Evolutionary conservation across 2,329 filamentous ascomycete genomes (phyloP).

Genomic region (Shiraia sp.): DNA sequence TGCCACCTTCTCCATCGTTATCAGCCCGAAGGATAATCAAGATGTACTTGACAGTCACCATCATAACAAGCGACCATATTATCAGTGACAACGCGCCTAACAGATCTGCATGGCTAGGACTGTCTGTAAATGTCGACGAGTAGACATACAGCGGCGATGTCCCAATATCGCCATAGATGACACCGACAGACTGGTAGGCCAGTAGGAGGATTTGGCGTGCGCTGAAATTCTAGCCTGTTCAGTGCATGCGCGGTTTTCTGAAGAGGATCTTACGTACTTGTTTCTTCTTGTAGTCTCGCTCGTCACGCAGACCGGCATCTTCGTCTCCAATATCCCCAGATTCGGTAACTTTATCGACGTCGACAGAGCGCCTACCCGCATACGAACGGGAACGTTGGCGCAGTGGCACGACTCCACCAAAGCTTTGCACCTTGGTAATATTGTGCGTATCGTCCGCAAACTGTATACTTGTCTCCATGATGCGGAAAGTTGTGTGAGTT

Average conservation of each 20-base stretch:
- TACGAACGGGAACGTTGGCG: slow-evolving; percentile 23
- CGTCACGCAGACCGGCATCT: slow-evolving; percentile 37
- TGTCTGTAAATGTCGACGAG: slow-evolving; percentile 65
- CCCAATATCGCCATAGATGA: slow-evolving; percentile 73
- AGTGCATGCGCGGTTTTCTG: slow-evolving; percentile 9
- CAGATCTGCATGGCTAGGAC: slow-evolving; percentile 59
- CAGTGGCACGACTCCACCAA: slow-evolving; percentile 32
- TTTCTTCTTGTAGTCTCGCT: slow-evolving; percentile 34
- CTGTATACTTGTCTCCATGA: slow-evolving; percentile 31
- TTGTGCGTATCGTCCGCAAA: slow-evolving; percentile 18
- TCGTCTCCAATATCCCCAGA: slow-evolving; percentile 34
- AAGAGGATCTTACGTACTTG: slow-evolving; percentile 21
- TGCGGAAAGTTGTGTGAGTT: neutral
- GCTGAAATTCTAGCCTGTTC: slow-evolving; percentile 28
- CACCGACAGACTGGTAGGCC: slow-evolving; percentile 67
- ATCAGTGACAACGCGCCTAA: slow-evolving; percentile 69
- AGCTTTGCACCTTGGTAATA: slow-evolving; percentile 11
- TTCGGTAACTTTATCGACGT: slow-evolving; percentile 64
- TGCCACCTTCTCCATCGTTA: slow-evolving; percentile 72
- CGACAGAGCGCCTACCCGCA: slow-evolving; percentile 52
- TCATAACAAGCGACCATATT: slow-evolving; percentile 69
- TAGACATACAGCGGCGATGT: slow-evolving; percentile 71
- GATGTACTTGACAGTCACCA: slow-evolving; percentile 72
- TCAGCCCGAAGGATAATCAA: slow-evolving; percentile 68
- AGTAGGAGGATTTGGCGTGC: slow-evolving; percentile 30